Evolutionary conservation across 805 yeast species (phyloP).

Genomic region (Pichia phayaonensis): DNA sequence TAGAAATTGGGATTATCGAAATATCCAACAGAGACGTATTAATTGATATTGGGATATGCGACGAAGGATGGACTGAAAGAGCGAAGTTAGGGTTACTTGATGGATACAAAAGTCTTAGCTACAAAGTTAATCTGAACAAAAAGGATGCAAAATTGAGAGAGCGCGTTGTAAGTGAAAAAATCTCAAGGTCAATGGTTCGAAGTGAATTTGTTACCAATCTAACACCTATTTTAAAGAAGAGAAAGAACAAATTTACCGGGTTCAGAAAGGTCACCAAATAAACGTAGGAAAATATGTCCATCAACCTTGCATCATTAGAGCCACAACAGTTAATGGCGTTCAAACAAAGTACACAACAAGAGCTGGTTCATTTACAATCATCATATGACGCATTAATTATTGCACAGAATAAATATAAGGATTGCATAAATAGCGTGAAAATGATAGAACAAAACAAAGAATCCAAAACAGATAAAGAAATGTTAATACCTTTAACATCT

Average conservation of each 20-base stretch:
- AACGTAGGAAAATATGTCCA: slow-evolving; percentile 3
- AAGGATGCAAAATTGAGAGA: background rate
- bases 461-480: slow-evolving; percentile 26
- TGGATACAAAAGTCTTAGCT: background rate
- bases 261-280: background rate
- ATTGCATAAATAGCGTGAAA: slow-evolving; percentile 67
- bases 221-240: background rate
- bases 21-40: background rate
- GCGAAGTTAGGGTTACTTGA: slow-evolving; percentile 1
- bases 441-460: slow-evolving; percentile 35
- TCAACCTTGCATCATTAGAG: slow-evolving; percentile 53
- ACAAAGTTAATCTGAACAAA: slow-evolving; percentile 1
- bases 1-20: background rate
- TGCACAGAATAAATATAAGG: slow-evolving; percentile 75
- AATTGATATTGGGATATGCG: slow-evolving; percentile 8
- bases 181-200: background rate
- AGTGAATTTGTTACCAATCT: background rate
- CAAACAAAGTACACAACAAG: slow-evolving; percentile 76
- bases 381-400: slow-evolving; percentile 77
- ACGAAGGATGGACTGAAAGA: slow-evolving; percentile 6
- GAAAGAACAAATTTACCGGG: background rate
- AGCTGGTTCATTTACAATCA: slow-evolving; percentile 75
- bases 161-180: background rate
- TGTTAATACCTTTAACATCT: slow-evolving; percentile 82
- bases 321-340: slow-evolving; percentile 82